Evolutionary conservation across 192 early-diverging fungal genomes (phyloP).

Genomic region (Kickxella alabastrina): DNA sequence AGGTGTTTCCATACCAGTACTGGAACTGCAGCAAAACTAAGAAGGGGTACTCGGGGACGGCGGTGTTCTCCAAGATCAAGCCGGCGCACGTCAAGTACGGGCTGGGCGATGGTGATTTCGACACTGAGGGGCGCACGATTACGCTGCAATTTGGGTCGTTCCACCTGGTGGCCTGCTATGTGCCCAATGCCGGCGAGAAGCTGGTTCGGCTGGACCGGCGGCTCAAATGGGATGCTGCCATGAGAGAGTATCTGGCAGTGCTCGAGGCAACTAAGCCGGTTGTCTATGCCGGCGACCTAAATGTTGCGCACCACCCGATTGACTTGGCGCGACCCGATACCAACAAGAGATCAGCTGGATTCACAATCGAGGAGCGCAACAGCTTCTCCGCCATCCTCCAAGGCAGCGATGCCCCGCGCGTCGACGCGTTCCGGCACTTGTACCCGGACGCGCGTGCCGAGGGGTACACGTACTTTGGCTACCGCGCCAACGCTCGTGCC

Average conservation of each 20-base stretch:
- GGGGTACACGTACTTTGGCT: conserved; percentile 75
- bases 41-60: conserved; percentile 79
- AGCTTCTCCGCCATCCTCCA: conserved; percentile 63
- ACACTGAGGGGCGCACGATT: conserved; percentile 70
- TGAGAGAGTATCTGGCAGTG: conserved; percentile 63
- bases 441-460: conserved; percentile 60
- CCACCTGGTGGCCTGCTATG: conserved; percentile 67
- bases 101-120: conserved; percentile 50
- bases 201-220: conserved; percentile 66
- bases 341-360: conserved; percentile 77
- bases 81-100: conserved; percentile 63
- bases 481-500: conserved; percentile 64
- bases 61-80: conserved; percentile 74
- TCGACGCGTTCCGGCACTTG: conserved; percentile 73
- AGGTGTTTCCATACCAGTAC: conserved; percentile 65
- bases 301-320: conserved; percentile 74
- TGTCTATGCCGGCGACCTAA: conserved; percentile 81
- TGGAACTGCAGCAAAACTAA: conserved; percentile 63
- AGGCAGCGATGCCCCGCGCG: conserved; percentile 41
- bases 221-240: conserved; percentile 58
- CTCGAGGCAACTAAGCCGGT: conserved; percentile 69
- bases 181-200: conserved; percentile 75
- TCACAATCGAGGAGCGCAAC: conserved; percentile 74
- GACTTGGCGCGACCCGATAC: conserved; percentile 73
- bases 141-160: conserved; percentile 64